A percentile compares a stretch with the other conserved stretches of the same genome.
These are phyloP conservation scores for Ogataea henricii DNA, from an alignment of 805 yeast genomes.

Conservation along the genomic window DNA sequence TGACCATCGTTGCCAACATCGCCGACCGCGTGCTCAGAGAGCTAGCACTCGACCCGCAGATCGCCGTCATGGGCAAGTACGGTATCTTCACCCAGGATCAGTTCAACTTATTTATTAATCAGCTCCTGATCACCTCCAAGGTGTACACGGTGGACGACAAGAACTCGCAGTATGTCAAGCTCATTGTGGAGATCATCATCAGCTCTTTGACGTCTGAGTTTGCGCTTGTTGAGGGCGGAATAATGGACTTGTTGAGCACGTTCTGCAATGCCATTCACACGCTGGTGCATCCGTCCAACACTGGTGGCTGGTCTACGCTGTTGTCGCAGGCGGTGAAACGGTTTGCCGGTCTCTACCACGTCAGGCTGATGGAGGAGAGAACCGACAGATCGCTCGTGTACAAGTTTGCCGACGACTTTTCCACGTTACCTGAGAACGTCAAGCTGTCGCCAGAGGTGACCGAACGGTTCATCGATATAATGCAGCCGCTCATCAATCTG, in stretches of 20 bases:
- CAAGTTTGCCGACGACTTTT: conserved; percentile 24
- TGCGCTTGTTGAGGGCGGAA: conserved; percentile 43
- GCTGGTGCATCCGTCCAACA: conserved; percentile 88
- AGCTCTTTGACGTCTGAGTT: conserved; percentile 60
- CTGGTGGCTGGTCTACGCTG: conserved; percentile 82
- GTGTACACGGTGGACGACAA: conserved; percentile 26
- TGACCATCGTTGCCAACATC: conserved; percentile 64
- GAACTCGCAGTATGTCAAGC: conserved; percentile 28
- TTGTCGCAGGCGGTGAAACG: conserved; percentile 67
- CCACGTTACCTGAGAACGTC: conserved; percentile 24
- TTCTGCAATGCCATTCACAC: conserved; percentile 73
- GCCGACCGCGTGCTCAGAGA: conserved; percentile 48
- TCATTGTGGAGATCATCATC: conserved; percentile 48
- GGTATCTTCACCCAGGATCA: conserved; percentile 71
- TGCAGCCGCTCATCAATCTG: conserved; percentile 57
- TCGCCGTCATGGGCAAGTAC: conserved; percentile 45
- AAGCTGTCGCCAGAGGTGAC: conserved; percentile 29
- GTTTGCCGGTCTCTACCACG: conserved; percentile 60
- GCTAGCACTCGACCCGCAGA: conserved; percentile 33
- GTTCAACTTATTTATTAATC: conserved; percentile 58
- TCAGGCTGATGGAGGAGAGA: conserved; percentile 53
- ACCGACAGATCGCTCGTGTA: conserved; percentile 34
- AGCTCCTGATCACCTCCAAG: conserved; percentile 39
- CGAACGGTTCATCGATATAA: conserved; percentile 32
- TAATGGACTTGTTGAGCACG: conserved; percentile 53